These are phyloP conservation scores for Lodderomyces pseudojiufengensis DNA, from an alignment of 1,139 yeast species.

Conservation along the genomic window DNA sequence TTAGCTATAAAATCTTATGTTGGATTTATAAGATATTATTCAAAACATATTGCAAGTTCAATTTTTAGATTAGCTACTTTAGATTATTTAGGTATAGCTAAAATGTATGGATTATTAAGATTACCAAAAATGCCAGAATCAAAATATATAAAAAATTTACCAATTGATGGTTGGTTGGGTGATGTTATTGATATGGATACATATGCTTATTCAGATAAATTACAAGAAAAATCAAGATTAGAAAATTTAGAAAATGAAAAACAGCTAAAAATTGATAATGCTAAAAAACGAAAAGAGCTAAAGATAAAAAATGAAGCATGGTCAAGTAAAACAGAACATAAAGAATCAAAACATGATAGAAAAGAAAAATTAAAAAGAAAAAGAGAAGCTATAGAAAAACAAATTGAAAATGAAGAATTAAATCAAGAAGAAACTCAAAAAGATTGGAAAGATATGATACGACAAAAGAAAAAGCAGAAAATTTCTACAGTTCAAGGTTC, in stretches of 20 bases:
- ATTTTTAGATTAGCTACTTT: conserved; percentile 74
- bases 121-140: conserved; percentile 96
- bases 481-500: conserved; percentile 45
- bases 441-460: conserved; percentile 88
- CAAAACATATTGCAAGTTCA: conserved; percentile 87
- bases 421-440: conserved; percentile 54
- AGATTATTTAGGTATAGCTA: conserved; percentile 71
- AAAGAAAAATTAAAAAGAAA: conserved; percentile 60
- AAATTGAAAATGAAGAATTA: conserved; percentile 42
- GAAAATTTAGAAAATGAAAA: conserved; percentile 52
- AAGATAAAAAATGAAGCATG: conserved; percentile 67
- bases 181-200: conserved; percentile 59
- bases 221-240: conserved; percentile 60
- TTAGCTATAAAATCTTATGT: conserved; percentile 76
- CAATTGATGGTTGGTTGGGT: conserved; percentile 72
- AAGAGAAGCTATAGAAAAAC: conserved; percentile 60
- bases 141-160: conserved; percentile 48
- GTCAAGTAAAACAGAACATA: conserved; percentile 67
- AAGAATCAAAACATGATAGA: conserved; percentile 61
- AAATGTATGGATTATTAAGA: conserved; percentile 74
- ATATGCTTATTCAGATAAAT: conserved; percentile 60
- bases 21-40: conserved; percentile 77
- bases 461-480: conserved; percentile 51
- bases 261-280: conserved; percentile 41
- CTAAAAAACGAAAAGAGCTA: conserved; percentile 47